phyloP scores from a whole-genome alignment of 2,329 filamentous ascomycete genomes.

The Fusarium lyarnte region DNA sequence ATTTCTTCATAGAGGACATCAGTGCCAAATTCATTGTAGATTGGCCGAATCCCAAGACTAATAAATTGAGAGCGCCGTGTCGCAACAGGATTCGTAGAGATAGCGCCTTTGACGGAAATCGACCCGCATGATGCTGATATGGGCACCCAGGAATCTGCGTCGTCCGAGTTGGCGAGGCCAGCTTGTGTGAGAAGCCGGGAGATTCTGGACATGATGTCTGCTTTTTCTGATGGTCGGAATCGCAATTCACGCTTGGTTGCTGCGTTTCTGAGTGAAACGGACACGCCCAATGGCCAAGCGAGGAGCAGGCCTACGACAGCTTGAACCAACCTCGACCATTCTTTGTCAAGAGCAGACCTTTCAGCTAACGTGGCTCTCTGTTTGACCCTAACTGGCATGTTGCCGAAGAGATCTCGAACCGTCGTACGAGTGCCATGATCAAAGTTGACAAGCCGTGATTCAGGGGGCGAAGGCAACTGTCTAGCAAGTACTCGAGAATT shows the following conservation, averaged over 20 bases:
- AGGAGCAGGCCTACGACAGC: slow-evolving; percentile 73
- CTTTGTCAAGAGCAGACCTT: slow-evolving; percentile 62
- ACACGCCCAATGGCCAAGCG: slow-evolving; percentile 68
- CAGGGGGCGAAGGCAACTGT: slow-evolving; percentile 67
- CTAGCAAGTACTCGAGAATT: slow-evolving; percentile 73
- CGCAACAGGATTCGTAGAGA: slow-evolving; percentile 76
- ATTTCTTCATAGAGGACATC: slow-evolving; percentile 80
- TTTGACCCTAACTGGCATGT: slow-evolving; percentile 90
- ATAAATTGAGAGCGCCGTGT: slow-evolving; percentile 83
- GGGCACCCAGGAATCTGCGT: slow-evolving; percentile 71
- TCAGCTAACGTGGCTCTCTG: slow-evolving; percentile 70
- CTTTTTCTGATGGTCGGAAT: slow-evolving; percentile 45
- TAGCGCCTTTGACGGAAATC: slow-evolving; percentile 73
- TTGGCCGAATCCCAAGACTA: slow-evolving; percentile 76
- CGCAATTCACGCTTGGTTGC: slow-evolving; percentile 49
- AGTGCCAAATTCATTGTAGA: slow-evolving; percentile 64
- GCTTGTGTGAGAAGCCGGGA: slow-evolving; percentile 72
- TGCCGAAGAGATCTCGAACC: slow-evolving; percentile 85
- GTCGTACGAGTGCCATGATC: slow-evolving; percentile 78
- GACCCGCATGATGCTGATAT: slow-evolving; percentile 72
- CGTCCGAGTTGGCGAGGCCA: slow-evolving; percentile 64
- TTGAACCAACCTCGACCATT: slow-evolving; percentile 72
- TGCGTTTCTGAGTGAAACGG: slow-evolving; percentile 67
- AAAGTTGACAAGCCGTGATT: slow-evolving; percentile 64
- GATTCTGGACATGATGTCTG: slow-evolving; percentile 36